Evolutionary conservation across 805 yeast species (phyloP).

Genomic region (Teunomyces funiuensis): DNA sequence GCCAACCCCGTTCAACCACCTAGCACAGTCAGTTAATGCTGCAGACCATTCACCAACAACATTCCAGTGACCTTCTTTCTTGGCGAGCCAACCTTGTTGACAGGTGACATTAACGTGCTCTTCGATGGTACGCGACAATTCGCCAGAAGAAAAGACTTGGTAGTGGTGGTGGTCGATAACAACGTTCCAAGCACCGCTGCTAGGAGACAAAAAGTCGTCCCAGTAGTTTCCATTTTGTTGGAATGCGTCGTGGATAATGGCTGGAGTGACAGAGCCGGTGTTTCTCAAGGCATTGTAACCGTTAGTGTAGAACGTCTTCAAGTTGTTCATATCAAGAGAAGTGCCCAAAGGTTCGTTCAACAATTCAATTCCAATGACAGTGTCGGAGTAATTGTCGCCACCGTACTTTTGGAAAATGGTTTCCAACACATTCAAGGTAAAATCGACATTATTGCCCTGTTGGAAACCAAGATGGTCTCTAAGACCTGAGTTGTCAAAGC

Average conservation of each 20-base stretch:
- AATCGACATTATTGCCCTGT: conserved; percentile 48
- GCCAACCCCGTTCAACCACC: conserved; percentile 85
- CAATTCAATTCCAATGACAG: conserved; percentile 79
- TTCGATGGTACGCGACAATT: conserved; percentile 58
- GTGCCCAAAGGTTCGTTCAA: conserved; percentile 90
- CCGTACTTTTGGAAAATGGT: conserved; percentile 66
- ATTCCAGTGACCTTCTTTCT: conserved; percentile 66
- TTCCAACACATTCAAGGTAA: conserved; percentile 57
- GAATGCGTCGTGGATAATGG: conserved; percentile 84
- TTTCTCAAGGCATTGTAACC: conserved; percentile 68
- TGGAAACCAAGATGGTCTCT: conserved; percentile 65
- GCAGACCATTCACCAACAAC: conserved; percentile 74
- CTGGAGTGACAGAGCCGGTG: conserved; percentile 45
- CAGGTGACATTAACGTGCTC: conserved; percentile 52
- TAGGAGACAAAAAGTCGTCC: conserved; percentile 51
- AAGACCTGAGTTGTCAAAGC: conserved; percentile 90
- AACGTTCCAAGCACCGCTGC: conserved; percentile 52
- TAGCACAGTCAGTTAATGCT: conserved; percentile 88
- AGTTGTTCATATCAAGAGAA: conserved; percentile 52
- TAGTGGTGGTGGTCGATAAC: conserved; percentile 88
- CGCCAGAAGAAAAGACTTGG: conserved; percentile 72
- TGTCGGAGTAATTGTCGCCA: conserved; percentile 57
- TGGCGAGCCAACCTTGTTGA: conserved; percentile 27
- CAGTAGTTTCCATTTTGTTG: conserved; percentile 55
- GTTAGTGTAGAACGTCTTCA: conserved; percentile 58